These are phyloP conservation scores for Vitis rupestris DNA, from an alignment of 164 flowering plant species.

Conservation along the genomic window DNA sequence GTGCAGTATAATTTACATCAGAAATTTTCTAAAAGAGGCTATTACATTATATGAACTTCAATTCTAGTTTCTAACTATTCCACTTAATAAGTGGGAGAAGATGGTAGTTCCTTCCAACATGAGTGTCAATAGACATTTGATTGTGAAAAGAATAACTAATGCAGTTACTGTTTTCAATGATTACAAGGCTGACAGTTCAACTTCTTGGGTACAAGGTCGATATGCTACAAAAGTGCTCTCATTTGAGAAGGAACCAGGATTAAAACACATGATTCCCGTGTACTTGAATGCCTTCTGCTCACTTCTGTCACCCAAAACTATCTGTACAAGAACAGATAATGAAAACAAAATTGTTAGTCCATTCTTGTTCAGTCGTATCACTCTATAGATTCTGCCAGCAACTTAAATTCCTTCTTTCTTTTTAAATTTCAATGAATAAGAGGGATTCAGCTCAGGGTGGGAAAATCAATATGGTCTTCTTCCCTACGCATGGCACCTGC, in stretches of 20 bases:
- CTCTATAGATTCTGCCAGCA: not conserved
- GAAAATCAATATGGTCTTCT: no score
- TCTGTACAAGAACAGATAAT: slow-evolving; percentile 43
- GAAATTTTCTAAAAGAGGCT: no score
- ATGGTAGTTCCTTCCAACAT: no score
- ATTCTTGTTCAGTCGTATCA: not conserved
- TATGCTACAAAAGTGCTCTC: slow-evolving; percentile 85
- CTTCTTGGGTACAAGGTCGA: slow-evolving; percentile 86
- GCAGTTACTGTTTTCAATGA: not conserved
- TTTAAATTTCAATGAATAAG: no score
- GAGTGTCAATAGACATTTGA: no score
- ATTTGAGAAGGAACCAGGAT: slow-evolving; percentile 88
- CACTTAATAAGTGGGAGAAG: no score
- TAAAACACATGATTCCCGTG: slow-evolving; percentile 84
- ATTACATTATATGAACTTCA: no score
- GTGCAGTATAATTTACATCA: no score
- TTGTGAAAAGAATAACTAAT: not conserved
- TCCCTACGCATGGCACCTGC: no score
- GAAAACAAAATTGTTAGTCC: not conserved
- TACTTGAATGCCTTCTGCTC: slow-evolving; percentile 87
- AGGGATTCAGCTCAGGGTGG: no score
- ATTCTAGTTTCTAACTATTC: no score
- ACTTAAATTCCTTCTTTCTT: no score
- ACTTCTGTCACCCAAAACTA: slow-evolving; percentile 83
- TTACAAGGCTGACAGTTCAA: slow-evolving; percentile 75